Evolutionary conservation across 2,329 filamentous ascomycete species (phyloP).

Genomic region (Aspergillus vadensis): DNA sequence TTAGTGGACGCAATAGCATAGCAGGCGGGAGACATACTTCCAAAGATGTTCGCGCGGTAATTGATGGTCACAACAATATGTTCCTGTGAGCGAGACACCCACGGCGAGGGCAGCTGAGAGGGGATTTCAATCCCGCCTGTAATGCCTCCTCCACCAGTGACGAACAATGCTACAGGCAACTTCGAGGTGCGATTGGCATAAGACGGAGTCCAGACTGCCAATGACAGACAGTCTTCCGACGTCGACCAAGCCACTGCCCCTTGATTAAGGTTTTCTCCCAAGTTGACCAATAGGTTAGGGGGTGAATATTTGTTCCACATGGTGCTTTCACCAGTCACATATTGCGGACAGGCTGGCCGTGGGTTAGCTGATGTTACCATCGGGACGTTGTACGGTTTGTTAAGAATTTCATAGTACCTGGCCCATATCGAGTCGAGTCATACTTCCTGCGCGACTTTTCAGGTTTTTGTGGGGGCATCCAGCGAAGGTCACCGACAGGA

Average conservation of each 20-base stretch:
- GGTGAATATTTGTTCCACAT: constrained; percentile 4
- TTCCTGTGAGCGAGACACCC: constrained; percentile 43
- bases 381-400: not conserved
- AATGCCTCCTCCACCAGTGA: constrained; percentile 26
- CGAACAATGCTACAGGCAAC: constrained; percentile 27
- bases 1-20: no score
- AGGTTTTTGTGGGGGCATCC: constrained; percentile 33
- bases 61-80: constrained; percentile 46
- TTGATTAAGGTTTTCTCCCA: constrained; percentile 18
- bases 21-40: not conserved
- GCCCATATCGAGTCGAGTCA: constrained; percentile 24
- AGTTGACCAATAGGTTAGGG: constrained; percentile 7
- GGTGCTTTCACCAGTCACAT: constrained; percentile 17
- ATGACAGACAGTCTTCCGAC: constrained; percentile 48
- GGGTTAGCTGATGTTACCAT: not conserved
- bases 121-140: constrained; percentile 42
- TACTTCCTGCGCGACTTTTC: constrained; percentile 11
- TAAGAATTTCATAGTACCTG: not conserved
- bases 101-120: constrained; percentile 23
- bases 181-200: constrained; percentile 19
- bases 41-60: constrained; percentile 33
- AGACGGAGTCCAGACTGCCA: constrained; percentile 48
- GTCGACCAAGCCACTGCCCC: constrained; percentile 23
- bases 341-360: constrained; percentile 25
- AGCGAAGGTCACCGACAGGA: constrained; percentile 7